phyloP scores from a whole-genome alignment of 148 eudicot genomes.

The Rhododendron griersonianum region DNA sequence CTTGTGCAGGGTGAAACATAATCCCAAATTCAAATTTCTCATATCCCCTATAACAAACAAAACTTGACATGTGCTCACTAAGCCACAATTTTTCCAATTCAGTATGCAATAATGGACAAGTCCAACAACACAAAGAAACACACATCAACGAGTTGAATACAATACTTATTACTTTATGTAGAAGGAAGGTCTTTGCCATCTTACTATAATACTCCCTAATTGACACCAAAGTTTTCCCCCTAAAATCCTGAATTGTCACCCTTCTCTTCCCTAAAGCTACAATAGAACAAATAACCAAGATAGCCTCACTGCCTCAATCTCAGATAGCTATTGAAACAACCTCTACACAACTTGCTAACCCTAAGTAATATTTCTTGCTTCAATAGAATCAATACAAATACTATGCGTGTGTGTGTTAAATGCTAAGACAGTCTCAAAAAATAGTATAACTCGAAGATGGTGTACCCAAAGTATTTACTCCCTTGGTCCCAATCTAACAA shows the following conservation, averaged over 20 bases:
- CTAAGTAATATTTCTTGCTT: too few species aligned
- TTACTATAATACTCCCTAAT: conserved; percentile 77
- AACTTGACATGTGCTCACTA: neutral
- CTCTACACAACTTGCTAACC: neutral
- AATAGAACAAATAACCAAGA: conserved; percentile 7
- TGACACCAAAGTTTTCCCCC: conserved; percentile 80
- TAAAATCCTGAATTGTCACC: conserved; percentile 79
- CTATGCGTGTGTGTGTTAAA: too few species aligned
- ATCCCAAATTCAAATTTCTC: neutral
- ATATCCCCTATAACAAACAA: neutral
- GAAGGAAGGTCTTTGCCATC: conserved; percentile 85
- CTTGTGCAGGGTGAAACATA: neutral
- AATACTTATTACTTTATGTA: conserved; percentile 55
- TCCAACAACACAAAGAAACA: neutral
- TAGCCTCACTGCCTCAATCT: neutral
- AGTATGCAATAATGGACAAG: neutral
- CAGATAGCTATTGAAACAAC: neutral
- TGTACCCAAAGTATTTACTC: too few species aligned
- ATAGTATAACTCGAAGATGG: too few species aligned
- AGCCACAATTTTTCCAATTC: neutral
- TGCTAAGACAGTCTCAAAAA: too few species aligned
- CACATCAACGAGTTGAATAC: too few species aligned
- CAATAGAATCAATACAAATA: too few species aligned
- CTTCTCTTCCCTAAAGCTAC: conserved; percentile 76
- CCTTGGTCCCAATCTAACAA: too few species aligned